phyloP scores from a whole-genome alignment of 2,329 filamentous ascomycete genomes.

The Ophiocordyceps sinensis region DNA sequence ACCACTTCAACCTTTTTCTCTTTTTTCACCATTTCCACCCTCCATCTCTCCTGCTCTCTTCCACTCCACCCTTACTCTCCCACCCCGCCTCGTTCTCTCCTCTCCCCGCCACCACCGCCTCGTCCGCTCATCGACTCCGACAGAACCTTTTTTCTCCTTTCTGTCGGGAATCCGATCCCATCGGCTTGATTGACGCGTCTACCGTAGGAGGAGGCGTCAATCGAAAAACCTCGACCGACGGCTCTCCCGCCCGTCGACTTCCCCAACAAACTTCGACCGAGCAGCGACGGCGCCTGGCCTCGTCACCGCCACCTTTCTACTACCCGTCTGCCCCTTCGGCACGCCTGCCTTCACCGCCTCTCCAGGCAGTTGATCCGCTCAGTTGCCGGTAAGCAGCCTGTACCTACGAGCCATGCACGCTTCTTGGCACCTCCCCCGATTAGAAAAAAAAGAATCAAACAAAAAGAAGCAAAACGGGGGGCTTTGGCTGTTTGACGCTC shows the following conservation, averaged over 20 bases:
- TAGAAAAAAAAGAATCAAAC: not conserved
- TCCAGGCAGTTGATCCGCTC: not conserved
- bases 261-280: not conserved
- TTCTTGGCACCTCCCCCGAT: not conserved
- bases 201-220: not conserved
- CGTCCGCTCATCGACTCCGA: not conserved
- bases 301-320: slow-evolving; percentile 1
- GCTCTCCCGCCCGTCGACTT: not conserved
- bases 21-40: not conserved
- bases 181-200: not conserved
- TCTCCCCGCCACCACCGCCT: not conserved
- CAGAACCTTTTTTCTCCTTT: not conserved
- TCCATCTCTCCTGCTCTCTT: not conserved
- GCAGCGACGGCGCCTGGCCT: not conserved
- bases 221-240: not conserved
- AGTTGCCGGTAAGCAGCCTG: not conserved
- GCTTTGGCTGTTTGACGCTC: not conserved
- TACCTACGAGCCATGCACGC: not conserved
- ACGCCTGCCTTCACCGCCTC: not conserved
- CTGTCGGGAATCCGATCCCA: not conserved
- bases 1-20: slow-evolving; percentile 3
- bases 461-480: no score
- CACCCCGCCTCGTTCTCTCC: not conserved
- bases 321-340: slow-evolving; percentile 1
- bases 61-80: not conserved